These are phyloP conservation scores for Prinsepia uniflora DNA, from an alignment of 306 rosid genomes.

Conservation along the genomic window DNA sequence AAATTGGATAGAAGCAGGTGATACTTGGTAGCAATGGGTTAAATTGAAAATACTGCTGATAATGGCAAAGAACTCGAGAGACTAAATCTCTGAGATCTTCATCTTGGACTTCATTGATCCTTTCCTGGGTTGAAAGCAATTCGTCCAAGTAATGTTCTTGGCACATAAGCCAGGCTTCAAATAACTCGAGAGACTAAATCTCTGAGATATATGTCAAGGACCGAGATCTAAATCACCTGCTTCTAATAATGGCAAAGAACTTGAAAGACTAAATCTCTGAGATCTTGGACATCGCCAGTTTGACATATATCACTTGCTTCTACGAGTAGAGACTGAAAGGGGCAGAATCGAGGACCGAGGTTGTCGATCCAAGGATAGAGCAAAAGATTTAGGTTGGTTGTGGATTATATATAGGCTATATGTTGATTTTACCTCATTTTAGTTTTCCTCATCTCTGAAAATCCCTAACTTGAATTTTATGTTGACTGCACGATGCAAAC, in stretches of 20 bases:
- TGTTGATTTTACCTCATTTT: not conserved
- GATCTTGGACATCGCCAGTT: too few species aligned
- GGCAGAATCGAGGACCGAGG: conserved; percentile 55
- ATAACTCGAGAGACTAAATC: too few species aligned
- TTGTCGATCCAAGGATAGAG: conserved; percentile 75
- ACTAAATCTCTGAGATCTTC: conserved; percentile 32
- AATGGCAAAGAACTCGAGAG: conserved; percentile 53
- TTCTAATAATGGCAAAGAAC: too few species aligned
- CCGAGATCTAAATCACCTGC: too few species aligned
- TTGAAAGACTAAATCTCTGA: too few species aligned
- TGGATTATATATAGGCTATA: not conserved
- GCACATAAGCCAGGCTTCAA: conserved; percentile 57
- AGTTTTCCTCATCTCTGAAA: too few species aligned
- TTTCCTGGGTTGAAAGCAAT: conserved; percentile 35
- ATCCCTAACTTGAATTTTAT: too few species aligned
- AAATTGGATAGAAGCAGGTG: too few species aligned
- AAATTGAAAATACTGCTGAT: conserved; percentile 73
- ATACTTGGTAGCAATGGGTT: too few species aligned
- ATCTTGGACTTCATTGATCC: conserved; percentile 19
- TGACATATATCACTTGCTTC: too few species aligned
- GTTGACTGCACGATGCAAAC: too few species aligned
- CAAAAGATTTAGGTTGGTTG: conserved; percentile 64
- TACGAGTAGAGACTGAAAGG: conserved; percentile 68
- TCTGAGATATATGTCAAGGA: too few species aligned
- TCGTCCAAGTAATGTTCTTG: conserved; percentile 57